A percentile compares a stretch with the other conserved stretches of the same genome.
Evolutionary conservation across 805 yeast genomes (phyloP).

Genomic region (Starmerella apis): DNA sequence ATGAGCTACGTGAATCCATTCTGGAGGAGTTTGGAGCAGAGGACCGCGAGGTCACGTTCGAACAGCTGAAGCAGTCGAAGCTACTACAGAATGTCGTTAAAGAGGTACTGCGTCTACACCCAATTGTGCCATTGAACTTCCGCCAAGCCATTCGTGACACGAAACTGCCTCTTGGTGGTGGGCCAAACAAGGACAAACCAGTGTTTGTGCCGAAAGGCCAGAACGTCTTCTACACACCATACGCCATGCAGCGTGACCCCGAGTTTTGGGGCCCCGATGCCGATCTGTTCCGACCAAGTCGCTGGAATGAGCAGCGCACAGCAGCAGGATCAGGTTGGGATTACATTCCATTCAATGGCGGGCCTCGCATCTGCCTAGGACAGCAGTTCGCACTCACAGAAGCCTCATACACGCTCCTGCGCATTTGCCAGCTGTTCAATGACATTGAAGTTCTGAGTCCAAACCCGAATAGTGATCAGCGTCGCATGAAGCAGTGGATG

Average conservation of each 20-base stretch:
- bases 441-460: conserved; percentile 21
- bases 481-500: conserved; percentile 17
- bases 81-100: conserved; percentile 40
- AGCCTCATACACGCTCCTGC: conserved; percentile 38
- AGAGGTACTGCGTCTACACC: conserved; percentile 43
- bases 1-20: conserved; percentile 35
- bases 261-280: conserved; percentile 40
- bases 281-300: conserved; percentile 38
- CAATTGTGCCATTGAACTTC: conserved; percentile 43
- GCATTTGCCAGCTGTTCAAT: conserved; percentile 34
- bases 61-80: conserved; percentile 41
- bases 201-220: conserved; percentile 39
- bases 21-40: conserved; percentile 33
- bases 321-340: conserved; percentile 37
- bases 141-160: conserved; percentile 40
- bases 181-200: conserved; percentile 35
- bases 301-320: conserved; percentile 36
- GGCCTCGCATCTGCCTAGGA: conserved; percentile 47
- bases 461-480: conserved; percentile 11
- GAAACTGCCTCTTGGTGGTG: conserved; percentile 45
- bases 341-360: conserved; percentile 46
- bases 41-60: conserved; percentile 34
- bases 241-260: conserved; percentile 37
- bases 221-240: conserved; percentile 34
- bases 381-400: conserved; percentile 49